A percentile compares a stretch with the other conserved stretches of the same genome.
These are phyloP conservation scores for Tetrahymena borealis DNA, from an alignment of 73 alveolate genomes.

Conservation along the genomic window DNA sequence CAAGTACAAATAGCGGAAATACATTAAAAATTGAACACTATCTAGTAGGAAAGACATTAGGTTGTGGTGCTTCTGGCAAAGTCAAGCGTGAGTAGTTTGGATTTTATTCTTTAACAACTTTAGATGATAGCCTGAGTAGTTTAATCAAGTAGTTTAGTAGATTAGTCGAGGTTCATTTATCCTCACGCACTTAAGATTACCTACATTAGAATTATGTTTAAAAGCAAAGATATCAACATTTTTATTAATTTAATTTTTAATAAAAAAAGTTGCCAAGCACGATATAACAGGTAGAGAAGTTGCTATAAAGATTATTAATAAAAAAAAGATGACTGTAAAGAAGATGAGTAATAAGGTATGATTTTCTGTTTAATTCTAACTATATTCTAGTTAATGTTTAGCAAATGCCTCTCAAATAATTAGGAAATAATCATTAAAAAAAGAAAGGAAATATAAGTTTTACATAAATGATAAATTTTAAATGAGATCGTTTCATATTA, in stretches of 20 bases:
- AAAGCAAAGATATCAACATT: no score
- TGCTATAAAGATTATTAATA: conserved; percentile 82
- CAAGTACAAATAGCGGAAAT: not conserved
- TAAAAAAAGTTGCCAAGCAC: conserved; percentile 73
- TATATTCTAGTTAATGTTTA: no score
- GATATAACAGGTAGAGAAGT: conserved; percentile 77
- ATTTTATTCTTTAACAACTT: not conserved
- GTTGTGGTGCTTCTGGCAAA: conserved; percentile 83
- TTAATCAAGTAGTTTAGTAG: not conserved
- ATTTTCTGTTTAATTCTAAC: no score
- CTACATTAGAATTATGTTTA: no score
- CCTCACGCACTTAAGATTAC: no score
- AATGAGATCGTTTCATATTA: not conserved
- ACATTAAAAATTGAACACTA: conserved; percentile 50
- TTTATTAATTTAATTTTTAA: not conserved
- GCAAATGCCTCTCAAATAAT: no score
- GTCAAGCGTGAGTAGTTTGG: conserved; percentile 46
- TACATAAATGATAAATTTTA: not conserved
- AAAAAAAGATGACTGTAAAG: conserved; percentile 57
- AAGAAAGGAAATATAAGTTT: not conserved
- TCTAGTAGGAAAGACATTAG: conserved; percentile 59
- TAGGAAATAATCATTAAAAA: not conserved
- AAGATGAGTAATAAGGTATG: conserved; percentile 43
- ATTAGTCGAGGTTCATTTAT: not conserved
- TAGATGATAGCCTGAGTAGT: no score